These are phyloP conservation scores for Misopates orontium DNA, from an alignment of 257 asterid genomes.

Conservation along the genomic window DNA sequence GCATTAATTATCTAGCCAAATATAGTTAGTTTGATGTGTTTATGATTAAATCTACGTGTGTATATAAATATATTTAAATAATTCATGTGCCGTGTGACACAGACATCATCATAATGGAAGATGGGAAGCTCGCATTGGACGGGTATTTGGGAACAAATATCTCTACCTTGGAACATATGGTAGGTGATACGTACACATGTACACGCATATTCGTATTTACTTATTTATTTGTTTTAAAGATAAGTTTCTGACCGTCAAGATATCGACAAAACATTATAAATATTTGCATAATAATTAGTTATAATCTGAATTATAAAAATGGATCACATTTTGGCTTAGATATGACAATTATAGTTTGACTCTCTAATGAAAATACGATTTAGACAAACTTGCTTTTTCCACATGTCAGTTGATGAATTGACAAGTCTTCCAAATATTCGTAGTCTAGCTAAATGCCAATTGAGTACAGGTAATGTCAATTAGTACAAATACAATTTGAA, in stretches of 20 bases:
- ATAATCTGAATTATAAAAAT: constrained; percentile 10
- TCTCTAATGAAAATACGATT: not conserved
- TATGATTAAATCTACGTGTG: not conserved
- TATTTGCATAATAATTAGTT: not conserved
- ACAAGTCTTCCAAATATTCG: constrained; percentile 11
- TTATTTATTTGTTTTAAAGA: too few species aligned
- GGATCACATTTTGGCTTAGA: constrained; percentile 37
- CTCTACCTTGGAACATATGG: constrained; percentile 97
- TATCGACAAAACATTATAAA: not conserved
- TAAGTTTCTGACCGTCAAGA: not conserved
- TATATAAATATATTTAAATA: not conserved
- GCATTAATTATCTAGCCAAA: too few species aligned
- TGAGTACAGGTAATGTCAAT: constrained; percentile 22
- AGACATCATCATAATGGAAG: constrained; percentile 98
- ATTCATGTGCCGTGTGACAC: not conserved
- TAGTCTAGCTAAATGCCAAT: constrained; percentile 19
- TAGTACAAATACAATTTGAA: not conserved
- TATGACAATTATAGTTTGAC: constrained; percentile 18
- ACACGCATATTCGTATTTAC: too few species aligned
- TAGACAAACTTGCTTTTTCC: constrained; percentile 5
- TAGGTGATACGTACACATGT: constrained; percentile 27
- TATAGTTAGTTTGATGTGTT: too few species aligned
- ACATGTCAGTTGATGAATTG: constrained; percentile 22
- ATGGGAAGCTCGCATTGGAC: constrained; percentile 98
- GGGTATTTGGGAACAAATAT: constrained; percentile 95